A percentile compares a stretch with the other conserved stretches of the same genome.
Conservation (phyloP, 2,329 filamentous ascomycete genomes). For the Thelonectria discophora region DNA sequence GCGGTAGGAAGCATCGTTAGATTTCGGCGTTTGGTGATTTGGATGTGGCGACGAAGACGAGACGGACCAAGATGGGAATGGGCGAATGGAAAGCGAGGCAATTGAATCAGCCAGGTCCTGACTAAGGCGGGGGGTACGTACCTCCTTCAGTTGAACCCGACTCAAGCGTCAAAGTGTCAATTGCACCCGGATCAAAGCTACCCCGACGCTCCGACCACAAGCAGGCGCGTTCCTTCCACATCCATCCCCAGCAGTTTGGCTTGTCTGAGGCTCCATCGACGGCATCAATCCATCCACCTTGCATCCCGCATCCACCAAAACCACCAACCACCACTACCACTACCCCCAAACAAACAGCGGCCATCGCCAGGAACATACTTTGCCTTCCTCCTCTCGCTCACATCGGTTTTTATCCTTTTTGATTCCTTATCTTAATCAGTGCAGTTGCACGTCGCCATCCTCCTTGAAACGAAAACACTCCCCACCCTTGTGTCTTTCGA, state of each 20-base stretch:
- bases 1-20: slow-evolving; percentile 53
- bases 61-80: slow-evolving; percentile 32
- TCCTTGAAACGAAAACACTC: too few species aligned
- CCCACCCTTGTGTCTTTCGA: too few species aligned
- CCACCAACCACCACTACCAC: too few species aligned
- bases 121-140: slow-evolving; percentile 28
- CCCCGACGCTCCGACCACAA: slow-evolving; percentile 34
- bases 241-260: slow-evolving; percentile 9
- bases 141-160: slow-evolving; percentile 17
- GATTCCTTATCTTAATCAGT: too few species aligned
- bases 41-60: slow-evolving; percentile 37
- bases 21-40: slow-evolving; percentile 37
- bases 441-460: too few species aligned
- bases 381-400: slow-evolving; percentile 12
- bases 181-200: slow-evolving; percentile 36
- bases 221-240: too few species aligned
- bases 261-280: too few species aligned
- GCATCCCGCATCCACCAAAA: slow-evolving; percentile 10
- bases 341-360: neutral
- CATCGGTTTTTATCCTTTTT: too few species aligned
- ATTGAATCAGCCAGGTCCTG: slow-evolving; percentile 43
- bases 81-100: slow-evolving; percentile 44
- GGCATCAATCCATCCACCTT: slow-evolving; percentile 27
- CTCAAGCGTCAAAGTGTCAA: too few species aligned
- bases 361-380: slow-evolving; percentile 5